These are phyloP conservation scores for Aspergillus alliaceus DNA, from an alignment of 2,329 filamentous ascomycete species.

Conservation along the genomic window DNA sequence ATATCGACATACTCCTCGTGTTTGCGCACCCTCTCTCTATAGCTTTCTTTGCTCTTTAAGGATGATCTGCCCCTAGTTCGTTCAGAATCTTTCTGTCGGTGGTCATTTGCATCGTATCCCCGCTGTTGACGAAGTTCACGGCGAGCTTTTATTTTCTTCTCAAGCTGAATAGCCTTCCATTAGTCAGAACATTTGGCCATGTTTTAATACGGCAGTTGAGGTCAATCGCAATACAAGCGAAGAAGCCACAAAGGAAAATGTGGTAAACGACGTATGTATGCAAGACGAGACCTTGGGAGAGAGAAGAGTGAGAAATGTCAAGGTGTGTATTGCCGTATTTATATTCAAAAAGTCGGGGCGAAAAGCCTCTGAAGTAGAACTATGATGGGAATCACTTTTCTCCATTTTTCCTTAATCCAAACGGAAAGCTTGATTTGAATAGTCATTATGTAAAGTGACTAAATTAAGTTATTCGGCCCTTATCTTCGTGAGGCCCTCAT, in stretches of 20 bases:
- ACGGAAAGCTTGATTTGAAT: neutral
- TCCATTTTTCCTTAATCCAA: neutral
- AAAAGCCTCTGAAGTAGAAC: neutral
- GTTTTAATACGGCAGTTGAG: neutral
- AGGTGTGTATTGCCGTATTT: neutral
- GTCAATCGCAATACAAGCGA: neutral
- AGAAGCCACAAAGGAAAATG: neutral
- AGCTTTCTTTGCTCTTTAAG: neutral
- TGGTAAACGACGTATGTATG: neutral
- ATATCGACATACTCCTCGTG: neutral
- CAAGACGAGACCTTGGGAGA: neutral
- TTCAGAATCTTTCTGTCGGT: neutral
- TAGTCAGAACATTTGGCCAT: neutral
- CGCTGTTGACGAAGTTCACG: neutral
- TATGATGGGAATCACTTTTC: neutral
- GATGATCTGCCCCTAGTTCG: neutral
- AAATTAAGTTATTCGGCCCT: neutral
- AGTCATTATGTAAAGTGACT: neutral
- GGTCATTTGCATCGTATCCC: neutral
- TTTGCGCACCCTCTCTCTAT: neutral
- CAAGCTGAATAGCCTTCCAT: neutral
- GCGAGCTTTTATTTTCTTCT: neutral
- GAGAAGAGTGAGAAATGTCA: neutral
- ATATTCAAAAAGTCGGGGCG: neutral
- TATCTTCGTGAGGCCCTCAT: neutral